Base-by-base conservation (phyloP, 2,329 filamentous ascomycete genomes). In the Penicillium sp. region DNA sequence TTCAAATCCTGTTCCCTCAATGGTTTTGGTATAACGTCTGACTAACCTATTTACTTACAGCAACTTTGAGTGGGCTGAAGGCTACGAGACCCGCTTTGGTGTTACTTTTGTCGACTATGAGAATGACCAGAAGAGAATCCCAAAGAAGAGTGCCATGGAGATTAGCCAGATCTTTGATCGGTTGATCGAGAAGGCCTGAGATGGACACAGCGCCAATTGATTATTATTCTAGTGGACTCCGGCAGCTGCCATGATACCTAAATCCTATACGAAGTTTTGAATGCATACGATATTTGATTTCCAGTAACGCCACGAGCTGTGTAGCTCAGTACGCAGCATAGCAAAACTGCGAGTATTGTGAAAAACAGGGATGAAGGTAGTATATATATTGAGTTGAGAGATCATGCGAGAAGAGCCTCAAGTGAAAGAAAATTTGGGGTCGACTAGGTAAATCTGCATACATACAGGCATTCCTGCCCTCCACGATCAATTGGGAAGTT, bases 11-110 rank as follows among this genome's bases (percentile, higher is more conserved):
- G 16, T 20, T 9, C 10, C 24, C 29, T 32, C 4, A 20, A 31
- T 45, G 8, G 11, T 44, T 24, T 22, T 29, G 38, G 2, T 38
- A 26, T 45, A 24, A 34, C 24, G 5, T 39, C 16, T 11, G n/a
- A 26, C 39, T 62, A 32, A 58, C 51, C 55, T 48, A 57, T 53
- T 32, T 55, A 39, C 32, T 35, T 55, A 18, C 66, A 84, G 81
- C 75, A 93, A 93, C 78, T 93, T 93, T 67, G 90, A 93, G 75
- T 93, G 89, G 89, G 89, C 90, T n/a, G 90, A 95, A 72, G 90
- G 90, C 11, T 96, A 93, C 69, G 87, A 90, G 77, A 94, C 90
- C 42, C 83, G 90, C 39, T 95, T 95, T 67, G 90, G 90, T 26
- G 89, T 92, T 55, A 90, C 87, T 7, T 94, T 82, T 71, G 90